Evolutionary conservation across 257 asterid species (phyloP).

Genomic region (Scutellaria minor): DNA sequence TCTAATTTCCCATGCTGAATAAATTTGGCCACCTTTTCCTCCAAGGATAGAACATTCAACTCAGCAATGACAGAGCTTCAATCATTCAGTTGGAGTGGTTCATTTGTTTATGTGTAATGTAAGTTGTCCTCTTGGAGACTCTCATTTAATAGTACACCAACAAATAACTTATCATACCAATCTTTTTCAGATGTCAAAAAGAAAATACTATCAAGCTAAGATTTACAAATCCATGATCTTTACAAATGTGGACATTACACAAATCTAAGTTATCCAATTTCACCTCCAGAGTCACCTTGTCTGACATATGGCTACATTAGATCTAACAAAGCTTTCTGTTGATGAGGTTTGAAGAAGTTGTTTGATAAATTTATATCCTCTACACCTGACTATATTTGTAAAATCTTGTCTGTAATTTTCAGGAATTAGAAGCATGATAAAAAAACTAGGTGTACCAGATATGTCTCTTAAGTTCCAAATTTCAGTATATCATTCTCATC

Average conservation of each 20-base stretch:
- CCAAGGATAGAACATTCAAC: constrained; percentile 42
- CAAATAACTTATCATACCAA: constrained; percentile 54
- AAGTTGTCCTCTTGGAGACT: constrained; percentile 25
- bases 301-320: constrained; percentile 42
- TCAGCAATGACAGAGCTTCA: constrained; percentile 23
- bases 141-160: constrained; percentile 44
- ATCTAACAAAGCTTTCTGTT: constrained; percentile 11
- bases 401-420: constrained; percentile 57
- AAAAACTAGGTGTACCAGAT: constrained; percentile 24
- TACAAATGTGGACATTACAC: constrained; percentile 22
- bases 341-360: constrained; percentile 61
- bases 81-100: constrained; percentile 32
- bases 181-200: constrained; percentile 58
- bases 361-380: constrained; percentile 79
- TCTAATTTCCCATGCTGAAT: constrained; percentile 74
- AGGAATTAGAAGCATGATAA: constrained; percentile 6
- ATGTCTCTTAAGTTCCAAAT: constrained; percentile 19
- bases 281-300: constrained; percentile 44
- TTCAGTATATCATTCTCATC: not conserved
- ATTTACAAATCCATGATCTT: constrained; percentile 2
- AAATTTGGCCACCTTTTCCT: constrained; percentile 62
- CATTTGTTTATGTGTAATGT: constrained; percentile 30
- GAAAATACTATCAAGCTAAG: constrained; percentile 38
- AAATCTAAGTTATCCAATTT: constrained; percentile 35
- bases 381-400: constrained; percentile 84